Evolutionary conservation across 331 rosid genomes (phyloP).

Genomic region (Ulmus americana): DNA sequence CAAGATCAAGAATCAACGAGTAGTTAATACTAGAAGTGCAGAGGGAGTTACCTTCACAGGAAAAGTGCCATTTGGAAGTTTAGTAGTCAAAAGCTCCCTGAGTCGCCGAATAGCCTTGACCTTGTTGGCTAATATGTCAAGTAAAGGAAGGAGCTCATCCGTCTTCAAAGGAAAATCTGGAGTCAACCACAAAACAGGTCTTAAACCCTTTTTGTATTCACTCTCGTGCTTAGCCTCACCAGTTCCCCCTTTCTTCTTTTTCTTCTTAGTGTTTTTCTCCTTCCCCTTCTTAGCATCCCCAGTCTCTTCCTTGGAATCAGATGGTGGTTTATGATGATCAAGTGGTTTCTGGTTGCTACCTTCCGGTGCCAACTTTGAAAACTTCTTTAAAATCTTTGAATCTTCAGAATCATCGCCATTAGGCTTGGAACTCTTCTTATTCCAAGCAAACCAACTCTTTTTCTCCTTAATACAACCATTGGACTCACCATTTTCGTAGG

Average conservation of each 20-base stretch:
- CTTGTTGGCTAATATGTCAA: conserved; percentile 93
- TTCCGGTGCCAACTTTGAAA: conserved; percentile 64
- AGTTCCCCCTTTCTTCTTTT: conserved; percentile 66
- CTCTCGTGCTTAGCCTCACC: conserved; percentile 79
- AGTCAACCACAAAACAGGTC: conserved; percentile 99
- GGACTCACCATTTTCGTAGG: conserved; percentile 57
- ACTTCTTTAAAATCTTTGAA: conserved; percentile 63
- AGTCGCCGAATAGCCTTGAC: conserved; percentile 94
- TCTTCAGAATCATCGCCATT: conserved; percentile 66
- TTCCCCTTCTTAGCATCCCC: conserved; percentile 72
- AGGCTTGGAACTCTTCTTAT: conserved; percentile 62
- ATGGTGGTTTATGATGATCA: conserved; percentile 61
- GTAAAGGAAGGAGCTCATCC: conserved; percentile 89
- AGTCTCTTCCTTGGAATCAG: conserved; percentile 66
- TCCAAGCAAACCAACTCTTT: conserved; percentile 98
- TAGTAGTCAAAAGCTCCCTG: conserved; percentile 95
- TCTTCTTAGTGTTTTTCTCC: conserved; percentile 70
- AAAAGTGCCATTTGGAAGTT: conserved; percentile 86
- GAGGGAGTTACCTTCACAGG: conserved; percentile 71
- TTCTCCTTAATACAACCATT: conserved; percentile 75
- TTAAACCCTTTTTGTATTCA: conserved; percentile 91
- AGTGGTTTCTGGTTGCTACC: conserved; percentile 57
- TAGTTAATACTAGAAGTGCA: background rate
- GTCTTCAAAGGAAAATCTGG: conserved; percentile 94
- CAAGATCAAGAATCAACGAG: background rate